Evolutionary conservation across 768 basidiomycete genomes (phyloP).

Genomic region (Termitomyces bulborhizus): DNA sequence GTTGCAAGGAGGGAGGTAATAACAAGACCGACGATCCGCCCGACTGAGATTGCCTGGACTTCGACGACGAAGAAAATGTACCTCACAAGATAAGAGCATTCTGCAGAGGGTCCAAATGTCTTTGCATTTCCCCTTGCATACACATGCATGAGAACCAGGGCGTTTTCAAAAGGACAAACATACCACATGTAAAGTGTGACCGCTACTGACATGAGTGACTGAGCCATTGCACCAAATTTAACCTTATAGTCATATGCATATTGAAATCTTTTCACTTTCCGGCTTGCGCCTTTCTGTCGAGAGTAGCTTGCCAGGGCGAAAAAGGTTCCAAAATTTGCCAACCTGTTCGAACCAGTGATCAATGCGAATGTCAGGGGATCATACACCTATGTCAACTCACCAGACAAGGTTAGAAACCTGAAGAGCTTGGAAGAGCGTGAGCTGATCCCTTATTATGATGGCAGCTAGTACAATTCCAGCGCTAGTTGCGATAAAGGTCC

Average conservation of each 20-base stretch:
- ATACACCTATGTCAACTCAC: slow-evolving; percentile 14
- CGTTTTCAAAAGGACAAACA: not conserved
- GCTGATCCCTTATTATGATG: slow-evolving; percentile 23
- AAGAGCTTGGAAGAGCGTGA: slow-evolving; percentile 34
- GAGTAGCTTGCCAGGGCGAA: slow-evolving; percentile 36
- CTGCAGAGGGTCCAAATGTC: slow-evolving; percentile 19
- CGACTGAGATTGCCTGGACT: slow-evolving; percentile 23
- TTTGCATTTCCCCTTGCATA: slow-evolving; percentile 22
- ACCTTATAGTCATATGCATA: slow-evolving; percentile 24
- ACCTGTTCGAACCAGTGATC: slow-evolving; percentile 17
- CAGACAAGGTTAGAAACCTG: slow-evolving; percentile 37
- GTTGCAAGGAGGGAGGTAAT: slow-evolving; percentile 24
- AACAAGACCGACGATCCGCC: slow-evolving; percentile 24
- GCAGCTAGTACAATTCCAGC: slow-evolving; percentile 34
- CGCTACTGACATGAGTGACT: slow-evolving; percentile 31
- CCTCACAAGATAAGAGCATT: slow-evolving; percentile 24
- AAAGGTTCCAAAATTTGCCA: slow-evolving; percentile 37
- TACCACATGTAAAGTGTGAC: slow-evolving; percentile 34
- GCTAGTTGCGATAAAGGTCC: slow-evolving; percentile 37
- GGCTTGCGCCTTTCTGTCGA: slow-evolving; percentile 26
- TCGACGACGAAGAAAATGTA: slow-evolving; percentile 30
- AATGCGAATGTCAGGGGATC: not conserved
- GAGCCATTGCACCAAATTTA: slow-evolving; percentile 31
- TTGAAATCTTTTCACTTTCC: not conserved
- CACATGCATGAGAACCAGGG: not conserved